Conservation (phyloP, 768 basidiomycete genomes). For the Coprinopsis marcescibilis region DNA sequence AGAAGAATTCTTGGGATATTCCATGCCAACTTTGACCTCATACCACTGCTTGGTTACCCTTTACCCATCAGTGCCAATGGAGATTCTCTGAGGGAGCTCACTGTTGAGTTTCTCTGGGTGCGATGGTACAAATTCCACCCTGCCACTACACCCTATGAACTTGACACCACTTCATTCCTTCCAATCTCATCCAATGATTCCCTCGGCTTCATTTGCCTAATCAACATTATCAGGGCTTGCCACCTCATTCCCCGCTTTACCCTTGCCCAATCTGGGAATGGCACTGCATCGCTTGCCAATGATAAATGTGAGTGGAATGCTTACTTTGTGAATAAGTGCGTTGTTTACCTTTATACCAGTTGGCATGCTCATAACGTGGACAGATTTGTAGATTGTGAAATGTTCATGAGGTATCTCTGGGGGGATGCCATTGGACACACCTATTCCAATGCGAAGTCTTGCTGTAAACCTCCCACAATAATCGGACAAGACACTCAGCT, state of each 20-base stretch:
- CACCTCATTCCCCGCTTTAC: neutral
- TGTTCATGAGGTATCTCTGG: neutral
- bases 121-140: neutral
- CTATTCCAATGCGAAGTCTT: too few species aligned
- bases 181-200: neutral
- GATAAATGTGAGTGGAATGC: neutral
- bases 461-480: too few species aligned
- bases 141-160: neutral
- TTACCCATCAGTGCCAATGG: neutral
- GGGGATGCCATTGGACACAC: conserved; percentile 1
- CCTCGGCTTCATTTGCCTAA: neutral
- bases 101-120: neutral
- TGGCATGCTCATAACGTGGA: too few species aligned
- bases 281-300: neutral
- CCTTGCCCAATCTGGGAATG: neutral
- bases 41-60: neutral
- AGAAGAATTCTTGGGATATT: neutral
- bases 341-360: neutral
- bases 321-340: neutral
- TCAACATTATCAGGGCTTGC: neutral
- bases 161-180: too few species aligned
- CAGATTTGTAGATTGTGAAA: conserved; percentile 2
- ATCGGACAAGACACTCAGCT: too few species aligned
- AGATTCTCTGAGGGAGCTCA: too few species aligned
- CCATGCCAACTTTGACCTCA: conserved; percentile 1